Percentiles rank a stretch among this genome's conserved stretches.
Conservation (phyloP, 371 early-diverging fungal genomes). For the Mortierella sp. region DNA sequence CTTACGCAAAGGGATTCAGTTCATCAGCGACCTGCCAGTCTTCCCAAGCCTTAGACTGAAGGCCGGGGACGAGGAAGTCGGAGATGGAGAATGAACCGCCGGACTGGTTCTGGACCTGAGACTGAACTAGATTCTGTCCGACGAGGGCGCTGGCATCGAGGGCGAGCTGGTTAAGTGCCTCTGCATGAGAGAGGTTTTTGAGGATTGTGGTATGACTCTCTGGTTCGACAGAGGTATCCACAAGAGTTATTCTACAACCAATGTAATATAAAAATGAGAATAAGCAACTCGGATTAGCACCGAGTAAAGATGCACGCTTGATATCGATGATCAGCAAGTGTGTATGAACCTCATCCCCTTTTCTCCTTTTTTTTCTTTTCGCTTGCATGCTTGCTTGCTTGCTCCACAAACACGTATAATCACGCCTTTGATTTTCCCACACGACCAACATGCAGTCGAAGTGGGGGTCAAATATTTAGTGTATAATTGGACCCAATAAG, state of each 20-base stretch:
- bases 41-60: slow-evolving; percentile 55
- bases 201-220: slow-evolving; percentile 12
- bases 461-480: neutral
- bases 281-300: neutral
- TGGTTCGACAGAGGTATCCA: slow-evolving; percentile 26
- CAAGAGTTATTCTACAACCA: slow-evolving; percentile 25
- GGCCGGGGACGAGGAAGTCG: slow-evolving; percentile 53
- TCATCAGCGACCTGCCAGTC: slow-evolving; percentile 54
- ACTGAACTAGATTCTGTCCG: slow-evolving; percentile 7
- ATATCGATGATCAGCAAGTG: neutral
- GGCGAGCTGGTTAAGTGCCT: slow-evolving; percentile 25
- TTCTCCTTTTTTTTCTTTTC: no score
- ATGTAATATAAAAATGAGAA: neutral
- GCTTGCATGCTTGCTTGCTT: no score
- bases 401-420: neutral
- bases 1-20: slow-evolving; percentile 40
- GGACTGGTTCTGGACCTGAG: neutral
- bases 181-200: slow-evolving; percentile 19
- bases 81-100: slow-evolving; percentile 43
- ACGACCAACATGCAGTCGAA: slow-evolving; percentile 1
- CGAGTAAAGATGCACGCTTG: neutral
- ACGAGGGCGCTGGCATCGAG: slow-evolving; percentile 16
- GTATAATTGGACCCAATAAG: neutral
- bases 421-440: slow-evolving; percentile 1
- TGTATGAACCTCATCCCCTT: neutral